phyloP scores from a whole-genome alignment of 2,329 filamentous ascomycete species.

The Chaetomium strumarium region DNA sequence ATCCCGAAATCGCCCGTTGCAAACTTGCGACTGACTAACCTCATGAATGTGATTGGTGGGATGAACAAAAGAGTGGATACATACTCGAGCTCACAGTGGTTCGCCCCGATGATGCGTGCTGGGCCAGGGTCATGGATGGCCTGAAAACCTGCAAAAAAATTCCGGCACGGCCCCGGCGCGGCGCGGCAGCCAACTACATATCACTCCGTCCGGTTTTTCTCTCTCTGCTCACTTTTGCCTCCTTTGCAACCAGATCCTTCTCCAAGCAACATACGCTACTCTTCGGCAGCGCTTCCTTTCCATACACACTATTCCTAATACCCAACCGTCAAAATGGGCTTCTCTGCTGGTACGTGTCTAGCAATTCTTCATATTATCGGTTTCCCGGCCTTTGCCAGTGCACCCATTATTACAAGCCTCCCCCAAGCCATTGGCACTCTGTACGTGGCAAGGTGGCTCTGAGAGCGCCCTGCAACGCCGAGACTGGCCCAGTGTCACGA shows the following conservation, averaged over 20 bases:
- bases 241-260: constrained; percentile 13
- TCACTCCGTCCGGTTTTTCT: constrained; percentile 18
- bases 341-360: constrained; percentile 34
- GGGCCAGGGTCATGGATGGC: constrained; percentile 20
- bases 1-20: constrained; percentile 25
- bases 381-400: not conserved
- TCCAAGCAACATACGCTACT: constrained; percentile 8
- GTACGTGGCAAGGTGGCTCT: constrained; percentile 1
- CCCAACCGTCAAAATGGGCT: constrained; percentile 33
- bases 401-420: constrained; percentile 3
- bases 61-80: not conserved
- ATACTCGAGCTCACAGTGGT: constrained; percentile 19
- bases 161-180: constrained; percentile 14
- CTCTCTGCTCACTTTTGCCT: constrained; percentile 8
- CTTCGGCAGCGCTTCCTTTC: constrained; percentile 18
- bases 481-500: not conserved
- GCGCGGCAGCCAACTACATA: not conserved
- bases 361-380: constrained; percentile 3
- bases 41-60: constrained; percentile 17
- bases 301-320: constrained; percentile 15
- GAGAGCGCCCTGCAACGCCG: not conserved
- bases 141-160: constrained; percentile 16
- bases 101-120: constrained; percentile 14
- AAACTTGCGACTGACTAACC: constrained; percentile 23
- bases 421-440: constrained; percentile 22